Conservation (phyloP, 345 rosid genomes). For the Melaleuca alternifolia region DNA sequence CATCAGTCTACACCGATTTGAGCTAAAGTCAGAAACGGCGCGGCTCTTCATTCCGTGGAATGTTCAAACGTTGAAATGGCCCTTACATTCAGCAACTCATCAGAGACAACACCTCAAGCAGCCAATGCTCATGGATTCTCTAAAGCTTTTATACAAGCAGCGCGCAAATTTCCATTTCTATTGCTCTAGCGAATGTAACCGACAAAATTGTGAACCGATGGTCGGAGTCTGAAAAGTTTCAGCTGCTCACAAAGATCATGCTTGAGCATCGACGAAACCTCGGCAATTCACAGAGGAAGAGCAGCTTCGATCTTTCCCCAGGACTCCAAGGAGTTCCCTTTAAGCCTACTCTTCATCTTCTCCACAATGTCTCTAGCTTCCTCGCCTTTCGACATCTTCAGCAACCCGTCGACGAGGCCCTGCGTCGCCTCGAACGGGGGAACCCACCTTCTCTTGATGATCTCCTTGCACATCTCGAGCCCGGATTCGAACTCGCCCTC, state of each 20-base stretch:
- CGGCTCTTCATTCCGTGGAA: neutral
- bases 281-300: conserved; percentile 6
- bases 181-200: neutral
- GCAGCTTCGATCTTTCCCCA: conserved; percentile 23
- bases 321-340: conserved; percentile 10
- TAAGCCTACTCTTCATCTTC: conserved; percentile 23
- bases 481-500: conserved; percentile 21
- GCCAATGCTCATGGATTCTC: neutral
- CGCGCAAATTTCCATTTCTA: neutral
- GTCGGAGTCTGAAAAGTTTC: neutral
- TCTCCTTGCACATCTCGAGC: conserved; percentile 15
- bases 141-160: neutral
- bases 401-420: conserved; percentile 17
- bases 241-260: neutral
- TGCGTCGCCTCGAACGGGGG: conserved; percentile 18
- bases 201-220: neutral
- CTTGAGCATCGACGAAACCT: neutral
- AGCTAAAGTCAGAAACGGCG: neutral
- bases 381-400: conserved; percentile 6
- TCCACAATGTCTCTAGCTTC: conserved; percentile 20
- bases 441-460: conserved; percentile 20
- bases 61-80: neutral
- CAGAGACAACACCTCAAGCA: neutral
- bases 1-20: neutral
- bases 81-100: neutral